Evolutionary conservation across 257 asterid genomes (phyloP), one percentile per base, ranked within the genome.

Genomic region (Solanum paucissectum): DNA sequence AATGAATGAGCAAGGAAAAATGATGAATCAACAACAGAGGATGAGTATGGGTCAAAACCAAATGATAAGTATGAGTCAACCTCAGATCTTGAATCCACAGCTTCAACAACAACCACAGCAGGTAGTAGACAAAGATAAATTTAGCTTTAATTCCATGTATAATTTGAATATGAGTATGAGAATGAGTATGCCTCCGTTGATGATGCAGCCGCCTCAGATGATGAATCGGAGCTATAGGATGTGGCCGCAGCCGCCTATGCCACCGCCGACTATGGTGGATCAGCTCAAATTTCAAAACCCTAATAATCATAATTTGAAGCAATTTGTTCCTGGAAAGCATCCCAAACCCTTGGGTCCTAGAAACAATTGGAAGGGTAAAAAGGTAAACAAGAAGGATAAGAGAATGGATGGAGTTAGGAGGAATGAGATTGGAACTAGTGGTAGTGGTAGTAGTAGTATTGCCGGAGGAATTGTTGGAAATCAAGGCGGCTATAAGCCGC

Each of bases 281-380:
- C 91, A 76, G 58, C 83, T 76, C 6, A 76, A 90, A 74, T 36
- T 89, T 74, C 94, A 90, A 88, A 96, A 94, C 90, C 94, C 94
- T 85, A 93, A 92, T 83, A 93, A 92, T 87, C 88, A 89, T 34
- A 89, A 86, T n/a, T 88, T 90, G 34, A 94, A 90, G 13, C 93
- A 89, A 1, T 36, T 92, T 62, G 71, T 84, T 58, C 87, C 90
- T 27, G 87, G 87, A 13, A 93, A 94, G 85, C 64, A 71, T 38
- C 68, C 74, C 9, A 89, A 87, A 64, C 84, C 94, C 25, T 88
- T 94, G 84, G 98, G 95, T 25, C 95, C 96, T 9, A 88, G 98
- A 85, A 93, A 82, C 89, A 94, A 91, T 89, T 95, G 98, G 98
- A 95, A 94, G 90, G 98, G 98, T 7, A 94, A 94, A 82, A 91